A percentile compares a stretch with the other conserved stretches of the same genome.
phyloP scores from a whole-genome alignment of 805 yeast species.

The Huiozyma naganishii region DNA sequence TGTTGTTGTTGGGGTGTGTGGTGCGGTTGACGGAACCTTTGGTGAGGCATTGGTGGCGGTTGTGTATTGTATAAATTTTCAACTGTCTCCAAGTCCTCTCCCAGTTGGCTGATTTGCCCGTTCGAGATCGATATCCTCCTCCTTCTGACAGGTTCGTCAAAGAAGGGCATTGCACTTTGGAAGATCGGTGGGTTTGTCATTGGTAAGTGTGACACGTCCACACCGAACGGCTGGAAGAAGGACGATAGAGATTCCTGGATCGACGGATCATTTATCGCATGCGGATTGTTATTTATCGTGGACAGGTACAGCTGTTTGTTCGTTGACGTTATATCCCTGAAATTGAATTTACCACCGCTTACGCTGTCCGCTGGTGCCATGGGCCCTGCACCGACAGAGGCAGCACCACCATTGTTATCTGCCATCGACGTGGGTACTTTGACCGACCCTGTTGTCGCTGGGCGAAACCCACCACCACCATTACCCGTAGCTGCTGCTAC shows the following conservation, averaged over 20 bases:
- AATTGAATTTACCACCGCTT: not conserved
- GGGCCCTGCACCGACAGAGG: not conserved
- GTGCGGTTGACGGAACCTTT: slow-evolving; percentile 3
- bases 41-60: slow-evolving; percentile 13
- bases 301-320: slow-evolving; percentile 9
- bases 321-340: slow-evolving; percentile 1
- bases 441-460: no score
- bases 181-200: slow-evolving; percentile 37
- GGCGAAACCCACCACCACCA: no score
- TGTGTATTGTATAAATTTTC: slow-evolving; percentile 31
- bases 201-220: slow-evolving; percentile 35
- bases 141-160: slow-evolving; percentile 23
- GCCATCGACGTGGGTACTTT: no score
- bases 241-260: slow-evolving; percentile 32
- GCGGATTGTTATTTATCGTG: slow-evolving; percentile 17
- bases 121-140: slow-evolving; percentile 73
- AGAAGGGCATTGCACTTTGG: slow-evolving; percentile 31
- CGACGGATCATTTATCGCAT: slow-evolving; percentile 21
- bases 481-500: no score
- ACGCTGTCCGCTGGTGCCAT: not conserved
- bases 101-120: slow-evolving; percentile 75
- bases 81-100: slow-evolving; percentile 30
- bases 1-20: slow-evolving; percentile 3
- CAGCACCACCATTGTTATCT: not conserved
- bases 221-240: slow-evolving; percentile 34